Evolutionary conservation across 192 early-diverging fungal genomes (phyloP).

Genomic region (Bifiguratus adelaidae): DNA sequence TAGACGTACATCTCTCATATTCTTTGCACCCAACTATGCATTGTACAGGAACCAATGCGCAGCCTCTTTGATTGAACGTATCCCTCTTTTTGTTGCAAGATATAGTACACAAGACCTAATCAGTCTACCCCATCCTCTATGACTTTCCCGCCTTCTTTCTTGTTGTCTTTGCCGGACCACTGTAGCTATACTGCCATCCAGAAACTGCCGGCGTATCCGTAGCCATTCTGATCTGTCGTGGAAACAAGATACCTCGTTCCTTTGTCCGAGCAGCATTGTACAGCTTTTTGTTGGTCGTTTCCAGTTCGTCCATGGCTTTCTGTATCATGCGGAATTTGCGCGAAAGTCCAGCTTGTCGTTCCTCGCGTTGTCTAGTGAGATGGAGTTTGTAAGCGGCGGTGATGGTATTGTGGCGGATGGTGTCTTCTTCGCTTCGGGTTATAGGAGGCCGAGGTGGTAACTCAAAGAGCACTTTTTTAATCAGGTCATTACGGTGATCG

Average conservation of each 20-base stretch:
- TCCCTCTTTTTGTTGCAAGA: too few species aligned
- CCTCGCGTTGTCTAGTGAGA: constrained; percentile 32
- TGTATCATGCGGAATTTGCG: constrained; percentile 53
- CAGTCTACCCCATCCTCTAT: background rate
- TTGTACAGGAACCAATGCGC: too few species aligned
- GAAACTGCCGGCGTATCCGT: constrained; percentile 60
- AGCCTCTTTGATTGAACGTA: too few species aligned
- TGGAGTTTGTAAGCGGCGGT: constrained; percentile 58
- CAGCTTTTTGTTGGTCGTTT: constrained; percentile 39
- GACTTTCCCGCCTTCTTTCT: background rate
- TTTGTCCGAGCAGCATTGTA: constrained; percentile 51
- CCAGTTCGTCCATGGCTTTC: constrained; percentile 53
- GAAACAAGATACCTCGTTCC: constrained; percentile 49
- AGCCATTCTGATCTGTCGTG: constrained; percentile 60
- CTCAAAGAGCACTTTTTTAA: constrained; percentile 62
- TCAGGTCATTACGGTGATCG: constrained; percentile 54
- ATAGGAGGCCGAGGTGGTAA: constrained; percentile 31
- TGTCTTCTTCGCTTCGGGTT: constrained; percentile 36
- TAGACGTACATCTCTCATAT: too few species aligned
- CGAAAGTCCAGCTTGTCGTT: constrained; percentile 28
- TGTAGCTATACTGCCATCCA: constrained; percentile 59
- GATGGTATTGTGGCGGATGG: constrained; percentile 57
- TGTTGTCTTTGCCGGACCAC: constrained; percentile 2
- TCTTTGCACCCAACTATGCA: too few species aligned
- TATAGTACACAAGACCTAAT: too few species aligned